Percentiles rank a stretch among this genome's conserved stretches.
Conservation (phyloP, 352 stramenopile species). For the Phytophthora brassicae region DNA sequence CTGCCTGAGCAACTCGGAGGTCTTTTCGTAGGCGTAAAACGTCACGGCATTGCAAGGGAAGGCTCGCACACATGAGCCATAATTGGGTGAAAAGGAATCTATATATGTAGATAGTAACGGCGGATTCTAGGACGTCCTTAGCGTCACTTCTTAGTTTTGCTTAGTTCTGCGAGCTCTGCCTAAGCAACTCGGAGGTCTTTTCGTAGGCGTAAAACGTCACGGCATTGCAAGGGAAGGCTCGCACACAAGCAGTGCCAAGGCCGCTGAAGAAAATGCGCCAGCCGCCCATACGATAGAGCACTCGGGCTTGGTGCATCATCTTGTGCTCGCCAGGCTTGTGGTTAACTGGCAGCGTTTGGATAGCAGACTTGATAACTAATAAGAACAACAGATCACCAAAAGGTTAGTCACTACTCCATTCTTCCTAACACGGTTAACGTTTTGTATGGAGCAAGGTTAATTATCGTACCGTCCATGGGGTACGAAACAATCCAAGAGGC, state of each 20-base stretch:
- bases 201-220: conserved; percentile 90
- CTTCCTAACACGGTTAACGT: too few species aligned
- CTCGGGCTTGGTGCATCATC: conserved; percentile 69
- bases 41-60: conserved; percentile 88
- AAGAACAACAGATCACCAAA: neutral
- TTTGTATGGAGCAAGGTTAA: neutral
- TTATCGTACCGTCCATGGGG: conserved; percentile 68
- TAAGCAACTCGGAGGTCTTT: conserved; percentile 69
- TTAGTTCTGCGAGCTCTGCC: conserved; percentile 38
- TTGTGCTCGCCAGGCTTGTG: conserved; percentile 58
- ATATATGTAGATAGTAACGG: conserved; percentile 5
- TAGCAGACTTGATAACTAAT: conserved; percentile 84
- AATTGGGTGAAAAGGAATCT: conserved; percentile 23
- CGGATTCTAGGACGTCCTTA: neutral
- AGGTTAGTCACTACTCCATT: neutral
- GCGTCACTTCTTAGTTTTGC: conserved; percentile 22
- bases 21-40: conserved; percentile 85
- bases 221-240: conserved; percentile 83
- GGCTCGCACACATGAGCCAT: conserved; percentile 5
- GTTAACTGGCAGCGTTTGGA: conserved; percentile 73
- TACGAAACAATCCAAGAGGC: conserved; percentile 83
- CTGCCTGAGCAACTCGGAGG: conserved; percentile 70
- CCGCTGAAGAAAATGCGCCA: conserved; percentile 78
- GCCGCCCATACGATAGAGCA: conserved; percentile 67
- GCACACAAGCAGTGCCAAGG: conserved; percentile 71